Percentiles rank a stretch among this genome's conserved stretches.
These are phyloP conservation scores for Abrus pulchellus DNA, from an alignment of 306 rosid species.

Conservation along the genomic window DNA sequence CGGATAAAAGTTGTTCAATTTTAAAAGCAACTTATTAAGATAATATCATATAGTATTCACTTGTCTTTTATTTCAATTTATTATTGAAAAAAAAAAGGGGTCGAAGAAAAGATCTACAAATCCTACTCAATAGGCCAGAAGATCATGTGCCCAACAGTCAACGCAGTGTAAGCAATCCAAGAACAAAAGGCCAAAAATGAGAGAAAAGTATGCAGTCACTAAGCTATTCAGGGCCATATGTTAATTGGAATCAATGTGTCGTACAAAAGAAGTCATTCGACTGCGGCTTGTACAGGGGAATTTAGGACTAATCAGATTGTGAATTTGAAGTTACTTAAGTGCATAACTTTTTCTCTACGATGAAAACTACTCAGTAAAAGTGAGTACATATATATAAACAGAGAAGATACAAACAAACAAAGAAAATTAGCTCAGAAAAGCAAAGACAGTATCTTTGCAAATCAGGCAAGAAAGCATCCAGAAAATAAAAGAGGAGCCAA, in stretches of 20 bases:
- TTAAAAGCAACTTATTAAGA: conserved; percentile 11
- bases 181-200: background rate
- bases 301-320: conserved; percentile 15
- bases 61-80: conserved; percentile 16
- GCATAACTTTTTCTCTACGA: conserved; percentile 18
- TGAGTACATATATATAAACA: conserved; percentile 6
- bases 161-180: conserved; percentile 4
- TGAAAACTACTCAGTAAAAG: conserved; percentile 9
- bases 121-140: background rate
- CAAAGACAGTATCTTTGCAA: conserved; percentile 1
- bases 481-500: conserved; percentile 22
- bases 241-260: background rate
- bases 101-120: conserved; percentile 1
- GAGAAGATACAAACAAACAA: conserved; percentile 1
- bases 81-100: background rate
- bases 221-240: background rate
- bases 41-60: background rate
- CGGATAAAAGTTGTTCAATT: conserved; percentile 21
- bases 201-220: background rate
- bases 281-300: conserved; percentile 4
- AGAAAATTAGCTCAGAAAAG: conserved; percentile 10
- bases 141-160: background rate
- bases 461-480: conserved; percentile 18
- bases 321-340: conserved; percentile 3
- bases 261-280: background rate